Evolutionary conservation across 192 early-diverging fungal genomes (phyloP).

Genomic region (Chytriomyces hyalinus): DNA sequence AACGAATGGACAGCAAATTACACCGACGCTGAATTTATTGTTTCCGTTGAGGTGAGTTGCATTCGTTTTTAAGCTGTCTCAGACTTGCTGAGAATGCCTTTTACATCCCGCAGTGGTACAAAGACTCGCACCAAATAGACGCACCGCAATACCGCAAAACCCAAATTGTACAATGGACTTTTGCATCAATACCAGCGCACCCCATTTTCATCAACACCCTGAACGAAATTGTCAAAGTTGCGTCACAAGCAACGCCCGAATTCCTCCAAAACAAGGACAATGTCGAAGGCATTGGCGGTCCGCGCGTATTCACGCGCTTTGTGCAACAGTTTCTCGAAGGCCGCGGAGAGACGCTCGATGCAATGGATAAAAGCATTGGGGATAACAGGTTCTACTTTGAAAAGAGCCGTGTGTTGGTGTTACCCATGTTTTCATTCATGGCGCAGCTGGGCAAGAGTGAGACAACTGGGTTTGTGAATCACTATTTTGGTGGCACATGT

Average conservation of each 20-base stretch:
- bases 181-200: slow-evolving; percentile 16
- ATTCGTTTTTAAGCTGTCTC: background rate
- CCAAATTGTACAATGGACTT: slow-evolving; percentile 33
- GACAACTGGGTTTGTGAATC: background rate
- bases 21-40: background rate
- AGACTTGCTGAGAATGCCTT: background rate
- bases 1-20: background rate
- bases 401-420: background rate
- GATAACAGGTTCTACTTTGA: slow-evolving; percentile 10
- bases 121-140: background rate
- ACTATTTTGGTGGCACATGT: background rate
- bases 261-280: slow-evolving; percentile 12
- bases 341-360: slow-evolving; percentile 11
- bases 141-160: slow-evolving; percentile 4
- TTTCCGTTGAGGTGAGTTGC: background rate
- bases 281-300: slow-evolving; percentile 27
- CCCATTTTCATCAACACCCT: slow-evolving; percentile 2
- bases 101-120: slow-evolving; percentile 17
- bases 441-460: background rate
- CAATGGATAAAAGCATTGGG: background rate
- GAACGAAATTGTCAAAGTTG: slow-evolving; percentile 4
- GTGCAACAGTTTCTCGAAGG: slow-evolving; percentile 1
- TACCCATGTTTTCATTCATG: slow-evolving; percentile 22
- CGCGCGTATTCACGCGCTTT: slow-evolving; percentile 16
- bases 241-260: background rate